A percentile compares a stretch with the other conserved stretches of the same genome.
Evolutionary conservation across 495 filamentous ascomycete species (phyloP).

Genomic region (Recurvomyces mirabilis): DNA sequence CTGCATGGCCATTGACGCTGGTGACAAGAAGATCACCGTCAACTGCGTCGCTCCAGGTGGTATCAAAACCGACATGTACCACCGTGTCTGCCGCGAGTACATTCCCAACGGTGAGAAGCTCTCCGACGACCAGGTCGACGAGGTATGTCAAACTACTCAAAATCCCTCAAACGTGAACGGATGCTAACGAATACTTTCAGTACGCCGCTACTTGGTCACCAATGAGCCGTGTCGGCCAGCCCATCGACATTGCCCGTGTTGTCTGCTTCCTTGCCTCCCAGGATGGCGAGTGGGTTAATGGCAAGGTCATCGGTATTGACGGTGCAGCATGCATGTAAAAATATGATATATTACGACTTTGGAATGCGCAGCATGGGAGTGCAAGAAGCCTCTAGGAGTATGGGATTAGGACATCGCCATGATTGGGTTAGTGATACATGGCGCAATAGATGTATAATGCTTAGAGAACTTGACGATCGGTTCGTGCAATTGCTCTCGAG

Average conservation of each 20-base stretch:
- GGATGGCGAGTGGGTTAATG: conserved; percentile 58
- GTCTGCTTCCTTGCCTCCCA: conserved; percentile 54
- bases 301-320: conserved; percentile 40
- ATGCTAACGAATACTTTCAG: conserved; percentile 9
- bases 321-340: conserved; percentile 29
- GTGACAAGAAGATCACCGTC: conserved; percentile 48
- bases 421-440: background rate
- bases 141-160: conserved; percentile 16
- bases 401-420: background rate
- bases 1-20: conserved; percentile 41
- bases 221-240: conserved; percentile 48
- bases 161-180: background rate
- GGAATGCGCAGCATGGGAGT: conserved; percentile 10
- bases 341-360: background rate
- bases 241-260: conserved; percentile 53
- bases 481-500: too few relatives aligned
- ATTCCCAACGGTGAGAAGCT: conserved; percentile 46
- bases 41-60: conserved; percentile 57
- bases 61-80: conserved; percentile 62
- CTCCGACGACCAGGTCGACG: conserved; percentile 35
- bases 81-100: conserved; percentile 53
- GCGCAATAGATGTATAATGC: background rate
- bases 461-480: too few relatives aligned
- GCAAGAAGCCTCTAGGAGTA: background rate
- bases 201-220: conserved; percentile 48